These are phyloP conservation scores for Amphibolis antarctica DNA, from an alignment of 106 monocot genomes.

Conservation along the genomic window DNA sequence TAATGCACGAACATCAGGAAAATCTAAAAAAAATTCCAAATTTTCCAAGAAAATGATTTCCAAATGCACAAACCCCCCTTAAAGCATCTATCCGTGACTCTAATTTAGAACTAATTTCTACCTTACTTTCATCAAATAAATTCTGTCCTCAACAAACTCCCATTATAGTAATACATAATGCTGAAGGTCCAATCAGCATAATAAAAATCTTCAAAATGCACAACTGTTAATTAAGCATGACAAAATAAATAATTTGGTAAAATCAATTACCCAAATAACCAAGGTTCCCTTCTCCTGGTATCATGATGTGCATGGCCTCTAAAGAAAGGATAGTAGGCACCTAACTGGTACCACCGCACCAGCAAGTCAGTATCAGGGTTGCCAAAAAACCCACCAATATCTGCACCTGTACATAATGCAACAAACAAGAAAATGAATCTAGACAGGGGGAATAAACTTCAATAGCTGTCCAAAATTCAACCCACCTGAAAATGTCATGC, in stretches of 20 bases:
- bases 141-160: no score
- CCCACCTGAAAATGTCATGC: constrained; percentile 83
- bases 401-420: constrained; percentile 54
- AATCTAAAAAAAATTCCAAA: no score
- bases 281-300: constrained; percentile 92
- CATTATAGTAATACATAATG: no score
- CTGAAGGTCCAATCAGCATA: no score
- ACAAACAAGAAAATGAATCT: not conserved
- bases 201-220: not conserved
- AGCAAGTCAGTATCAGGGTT: constrained; percentile 83
- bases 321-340: constrained; percentile 97
- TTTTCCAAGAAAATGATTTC: no score
- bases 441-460: not conserved
- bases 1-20: no score
- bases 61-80: no score
- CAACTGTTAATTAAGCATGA: not conserved
- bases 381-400: constrained; percentile 98
- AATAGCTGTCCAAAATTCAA: not conserved
- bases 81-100: no score
- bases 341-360: constrained; percentile 92
- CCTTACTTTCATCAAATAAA: no score
- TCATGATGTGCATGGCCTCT: constrained; percentile 98
- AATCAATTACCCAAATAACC: constrained; percentile 87
- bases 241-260: not conserved
- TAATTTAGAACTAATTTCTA: no score